Evolutionary conservation across 2,329 filamentous ascomycete genomes (phyloP).

Genomic region (Calonectria montana): DNA sequence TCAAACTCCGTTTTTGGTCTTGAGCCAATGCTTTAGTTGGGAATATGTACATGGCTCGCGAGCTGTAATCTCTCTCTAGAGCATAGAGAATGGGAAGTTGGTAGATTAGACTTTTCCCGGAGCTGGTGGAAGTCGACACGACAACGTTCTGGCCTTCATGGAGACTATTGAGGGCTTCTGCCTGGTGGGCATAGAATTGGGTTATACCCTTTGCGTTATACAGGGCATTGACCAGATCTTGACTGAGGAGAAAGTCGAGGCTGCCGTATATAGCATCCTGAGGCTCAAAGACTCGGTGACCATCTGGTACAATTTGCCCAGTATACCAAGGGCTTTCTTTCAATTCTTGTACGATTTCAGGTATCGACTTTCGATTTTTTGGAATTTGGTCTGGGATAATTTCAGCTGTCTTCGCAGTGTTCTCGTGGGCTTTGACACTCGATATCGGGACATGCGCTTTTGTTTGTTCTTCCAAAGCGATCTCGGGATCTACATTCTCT

Average conservation of each 20-base stretch:
- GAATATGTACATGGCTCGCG: constrained; percentile 96
- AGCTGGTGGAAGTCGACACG: constrained; percentile 93
- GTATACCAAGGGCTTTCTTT: constrained; percentile 88
- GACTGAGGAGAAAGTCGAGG: constrained; percentile 86
- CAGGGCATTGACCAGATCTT: constrained; percentile 92
- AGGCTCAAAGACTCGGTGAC: constrained; percentile 89
- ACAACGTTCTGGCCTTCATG: constrained; percentile 88
- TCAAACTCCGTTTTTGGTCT: constrained; percentile 89
- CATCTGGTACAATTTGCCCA: constrained; percentile 91
- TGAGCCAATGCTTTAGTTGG: constrained; percentile 97
- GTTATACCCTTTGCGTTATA: constrained; percentile 93
- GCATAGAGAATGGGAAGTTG: constrained; percentile 92
- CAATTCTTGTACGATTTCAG: constrained; percentile 87
- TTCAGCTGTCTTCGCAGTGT: constrained; percentile 48
- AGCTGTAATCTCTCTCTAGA: constrained; percentile 79
- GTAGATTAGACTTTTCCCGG: constrained; percentile 98
- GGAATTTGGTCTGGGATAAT: constrained; percentile 79
- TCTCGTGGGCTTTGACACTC: constrained; percentile 53
- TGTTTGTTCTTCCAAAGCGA: constrained; percentile 69
- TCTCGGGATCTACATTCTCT: constrained; percentile 74
- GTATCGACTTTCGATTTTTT: constrained; percentile 80
- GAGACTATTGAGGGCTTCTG: constrained; percentile 91
- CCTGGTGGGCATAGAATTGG: constrained; percentile 89
- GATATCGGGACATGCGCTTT: constrained; percentile 72
- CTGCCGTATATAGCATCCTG: constrained; percentile 86